These are phyloP conservation scores for Chlorella sorokiniana DNA, from an alignment of 139 green algal species.

Conservation along the genomic window DNA sequence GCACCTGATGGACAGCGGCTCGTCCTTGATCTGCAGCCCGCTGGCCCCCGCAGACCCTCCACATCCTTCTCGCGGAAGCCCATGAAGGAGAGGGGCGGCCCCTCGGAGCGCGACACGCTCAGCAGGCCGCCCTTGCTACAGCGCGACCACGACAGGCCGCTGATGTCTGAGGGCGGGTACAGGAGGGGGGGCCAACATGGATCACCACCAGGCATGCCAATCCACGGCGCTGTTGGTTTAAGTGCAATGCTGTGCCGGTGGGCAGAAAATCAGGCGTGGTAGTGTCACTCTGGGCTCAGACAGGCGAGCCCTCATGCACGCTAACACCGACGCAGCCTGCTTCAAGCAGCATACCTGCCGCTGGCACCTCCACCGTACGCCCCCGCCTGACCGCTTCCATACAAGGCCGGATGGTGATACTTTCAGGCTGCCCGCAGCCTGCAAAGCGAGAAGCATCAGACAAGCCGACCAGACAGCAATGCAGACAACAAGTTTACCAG, in stretches of 20 bases:
- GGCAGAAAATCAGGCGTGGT: no score
- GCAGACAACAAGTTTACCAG: no score
- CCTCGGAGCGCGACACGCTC: conserved; percentile 53
- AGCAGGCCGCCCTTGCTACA: conserved; percentile 64
- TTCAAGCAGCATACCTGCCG: conserved; percentile 23
- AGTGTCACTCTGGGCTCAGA: no score
- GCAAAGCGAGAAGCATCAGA: conserved; percentile 1
- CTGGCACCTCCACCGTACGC: conserved; percentile 38
- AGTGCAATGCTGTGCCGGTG: not conserved
- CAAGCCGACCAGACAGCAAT: not conserved
- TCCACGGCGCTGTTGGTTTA: not conserved
- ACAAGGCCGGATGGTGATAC: conserved; percentile 24
- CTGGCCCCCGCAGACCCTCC: not conserved
- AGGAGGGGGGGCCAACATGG: no score
- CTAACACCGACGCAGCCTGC: not conserved
- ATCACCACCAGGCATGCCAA: no score
- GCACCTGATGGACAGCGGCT: conserved; percentile 20
- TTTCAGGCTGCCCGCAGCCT: conserved; percentile 45
- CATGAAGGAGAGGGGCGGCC: conserved; percentile 62
- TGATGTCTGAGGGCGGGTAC: conserved; percentile 85
- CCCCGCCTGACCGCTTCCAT: conserved; percentile 49
- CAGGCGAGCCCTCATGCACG: not conserved
- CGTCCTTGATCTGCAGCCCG: conserved; percentile 7
- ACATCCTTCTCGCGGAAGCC: conserved; percentile 75
- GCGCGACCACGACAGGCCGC: conserved; percentile 65